Evolutionary conservation across 805 yeast genomes (phyloP), one percentile per base, ranked within the genome.

Genomic region (Suhomyces sp.): DNA sequence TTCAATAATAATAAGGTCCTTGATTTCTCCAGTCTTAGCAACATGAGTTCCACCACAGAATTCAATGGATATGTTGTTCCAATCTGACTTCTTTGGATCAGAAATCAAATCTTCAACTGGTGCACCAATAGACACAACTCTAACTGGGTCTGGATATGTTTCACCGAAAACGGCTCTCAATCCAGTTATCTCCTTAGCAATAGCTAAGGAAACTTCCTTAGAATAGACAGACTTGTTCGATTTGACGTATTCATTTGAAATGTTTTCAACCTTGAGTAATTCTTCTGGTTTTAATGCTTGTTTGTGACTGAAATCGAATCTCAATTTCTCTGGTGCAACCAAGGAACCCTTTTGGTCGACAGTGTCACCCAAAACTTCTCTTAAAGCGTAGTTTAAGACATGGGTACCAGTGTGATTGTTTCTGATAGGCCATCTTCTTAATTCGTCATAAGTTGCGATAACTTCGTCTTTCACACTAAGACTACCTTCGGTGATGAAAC

Each of bases 21-120:
- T 88, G 59, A 93, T 93, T 42, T 91, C 98, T 42, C 91, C 84
- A 13, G 98, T 91, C 64, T 84, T 83, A 32, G 77, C 74, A 47
- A 93, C 96, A 56, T 93, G 99, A 9, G 98, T 93, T 67, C 99
- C 99, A 68, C 99, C 99, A 68, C 99, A 93, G 74, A 93, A 93
- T 69, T 93, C 99, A 47, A 93, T 74, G 1, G 96, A 87, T 54
- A 76, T 71, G 26, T 76, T 67, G 51, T 61, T 65, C 98, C 98
- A 93, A 53, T 86, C 77, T 33, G 68, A 67, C 55, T 77, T 84
- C 19, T 68, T 50, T 48, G 97, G 96, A 50, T 80, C 71, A 5
- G 72, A 70, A 47, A 91, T 60, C 48, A 93, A 70, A 10, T 84
- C 93, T 17, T 85, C 88, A 28, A 93, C 88, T 30, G 96, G 81